Conservation (phyloP, 225 moss, liverwort and hornwort genomes). For the Thuidium tamariscinum region DNA sequence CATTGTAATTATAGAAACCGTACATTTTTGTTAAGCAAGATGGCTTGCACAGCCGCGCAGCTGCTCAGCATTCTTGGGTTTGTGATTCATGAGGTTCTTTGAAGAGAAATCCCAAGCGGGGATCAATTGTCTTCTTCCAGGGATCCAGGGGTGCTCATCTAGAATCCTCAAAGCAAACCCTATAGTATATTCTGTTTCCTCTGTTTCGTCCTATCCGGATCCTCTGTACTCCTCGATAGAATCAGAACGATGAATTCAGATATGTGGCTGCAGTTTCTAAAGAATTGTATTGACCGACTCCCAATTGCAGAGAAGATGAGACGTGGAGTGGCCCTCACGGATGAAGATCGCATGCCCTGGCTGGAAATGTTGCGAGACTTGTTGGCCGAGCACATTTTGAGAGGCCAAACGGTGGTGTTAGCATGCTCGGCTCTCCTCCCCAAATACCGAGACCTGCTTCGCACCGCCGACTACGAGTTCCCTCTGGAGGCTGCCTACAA, state of each 20-base stretch:
- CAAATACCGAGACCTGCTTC: constrained; percentile 57
- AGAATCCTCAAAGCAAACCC: neutral
- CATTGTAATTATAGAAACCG: neutral
- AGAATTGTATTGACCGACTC: neutral
- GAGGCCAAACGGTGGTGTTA: constrained; percentile 44
- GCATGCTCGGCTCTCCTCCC: constrained; percentile 82
- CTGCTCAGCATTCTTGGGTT: neutral
- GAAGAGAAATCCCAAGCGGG: neutral
- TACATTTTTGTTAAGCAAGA: neutral
- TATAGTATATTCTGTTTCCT: neutral
- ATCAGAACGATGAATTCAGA: neutral
- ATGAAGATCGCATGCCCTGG: constrained; percentile 78
- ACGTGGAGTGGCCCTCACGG: constrained; percentile 48
- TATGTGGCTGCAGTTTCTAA: neutral
- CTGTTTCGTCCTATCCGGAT: neutral
- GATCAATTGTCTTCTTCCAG: neutral
- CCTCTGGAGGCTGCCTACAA: neutral
- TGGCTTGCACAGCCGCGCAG: neutral
- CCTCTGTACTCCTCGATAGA: neutral
- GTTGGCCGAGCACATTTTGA: constrained; percentile 27
- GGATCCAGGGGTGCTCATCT: neutral
- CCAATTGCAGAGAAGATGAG: constrained; percentile 70
- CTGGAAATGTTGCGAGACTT: constrained; percentile 44
- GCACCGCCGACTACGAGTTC: constrained; percentile 34
- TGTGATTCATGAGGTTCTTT: neutral